Base-by-base conservation (phyloP, 129 eudicot species). In the Ambrosia trifida region DNA sequence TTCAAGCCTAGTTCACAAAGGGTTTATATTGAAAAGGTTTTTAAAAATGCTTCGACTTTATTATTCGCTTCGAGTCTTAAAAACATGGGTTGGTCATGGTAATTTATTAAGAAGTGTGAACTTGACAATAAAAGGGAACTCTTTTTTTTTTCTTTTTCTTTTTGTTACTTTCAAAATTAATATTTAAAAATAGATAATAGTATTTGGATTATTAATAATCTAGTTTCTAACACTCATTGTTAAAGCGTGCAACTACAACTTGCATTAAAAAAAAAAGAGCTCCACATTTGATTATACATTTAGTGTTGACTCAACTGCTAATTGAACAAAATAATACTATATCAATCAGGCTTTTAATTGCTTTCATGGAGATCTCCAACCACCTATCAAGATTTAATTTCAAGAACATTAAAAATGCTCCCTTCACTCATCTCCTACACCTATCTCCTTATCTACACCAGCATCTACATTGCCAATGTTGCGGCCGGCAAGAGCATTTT, bases 401-500 rank as follows among this genome's bases (percentile, higher is more conserved):
- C 17, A 75, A 75, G 38, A 65, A 74, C 17, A 33, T 49, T 11
- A 57, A 66, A 33, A 61, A 75, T 77, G 81, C 11, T 49, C 46
- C 81, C 36, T 68, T 30, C 69, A 12, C 76, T 78, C 77, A 40
- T 88, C 54, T 51, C 66, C 41, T 60, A 47, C 74, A 62, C 72
- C 79, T 72, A 49, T 61, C 71, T 86, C 69, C 73, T 81, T 16
- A 67, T 60, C 76, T 38, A 45, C 70, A 10, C 33, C 63, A 14
- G 24, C 18, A 41, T 32, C 16, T 38, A 33, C 43, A 47, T 13
- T 35, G 58, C 47, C 4, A 14, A 49, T 38, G 64, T 64, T 1
- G n/a, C 73, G 44, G 18, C 63, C 19, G 19, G 13, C 52, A 80
- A 72, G 66, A 80, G 73, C 72, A 87, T 92, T 59, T 73, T 93